These are phyloP conservation scores for Paecilomyces sp. DNA, from an alignment of 2,329 filamentous ascomycete species.

Conservation along the genomic window DNA sequence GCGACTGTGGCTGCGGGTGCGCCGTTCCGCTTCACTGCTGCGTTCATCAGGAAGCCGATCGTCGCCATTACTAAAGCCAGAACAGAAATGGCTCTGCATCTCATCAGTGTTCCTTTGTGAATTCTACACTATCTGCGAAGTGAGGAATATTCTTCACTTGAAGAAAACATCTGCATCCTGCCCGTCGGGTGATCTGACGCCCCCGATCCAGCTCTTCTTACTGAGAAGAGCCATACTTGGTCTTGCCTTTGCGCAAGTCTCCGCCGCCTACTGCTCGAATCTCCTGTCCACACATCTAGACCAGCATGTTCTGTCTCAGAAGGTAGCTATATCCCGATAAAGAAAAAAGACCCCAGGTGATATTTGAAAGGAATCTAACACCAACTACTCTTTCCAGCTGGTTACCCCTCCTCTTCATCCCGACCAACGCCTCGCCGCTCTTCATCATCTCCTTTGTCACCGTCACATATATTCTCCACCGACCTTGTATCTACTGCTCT, in stretches of 20 bases:
- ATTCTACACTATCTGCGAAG: not conserved
- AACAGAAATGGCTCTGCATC: not conserved
- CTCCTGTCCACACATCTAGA: not conserved
- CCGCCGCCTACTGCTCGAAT: not conserved
- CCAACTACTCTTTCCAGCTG: constrained; percentile 47
- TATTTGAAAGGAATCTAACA: constrained; percentile 1
- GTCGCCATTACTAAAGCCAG: not conserved
- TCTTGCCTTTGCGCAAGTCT: not conserved
- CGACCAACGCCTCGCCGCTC: constrained; percentile 74
- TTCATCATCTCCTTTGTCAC: constrained; percentile 86
- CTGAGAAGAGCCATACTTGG: not conserved
- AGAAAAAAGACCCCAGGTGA: not conserved
- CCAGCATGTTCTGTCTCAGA: constrained; percentile 59
- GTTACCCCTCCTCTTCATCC: constrained; percentile 82
- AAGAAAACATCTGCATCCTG: not conserved
- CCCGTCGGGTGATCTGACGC: not conserved
- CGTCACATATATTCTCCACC: constrained; percentile 91
- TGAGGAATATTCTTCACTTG: not conserved
- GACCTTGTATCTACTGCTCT: constrained; percentile 96
- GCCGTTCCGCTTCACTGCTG: not conserved
- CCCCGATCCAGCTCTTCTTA: not conserved
- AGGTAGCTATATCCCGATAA: constrained; percentile 39
- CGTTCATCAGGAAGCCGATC: not conserved
- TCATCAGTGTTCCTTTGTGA: not conserved
- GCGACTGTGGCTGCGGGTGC: not conserved